Conservation (phyloP, 441 rosid species). For the Eutrema salsugineum region DNA sequence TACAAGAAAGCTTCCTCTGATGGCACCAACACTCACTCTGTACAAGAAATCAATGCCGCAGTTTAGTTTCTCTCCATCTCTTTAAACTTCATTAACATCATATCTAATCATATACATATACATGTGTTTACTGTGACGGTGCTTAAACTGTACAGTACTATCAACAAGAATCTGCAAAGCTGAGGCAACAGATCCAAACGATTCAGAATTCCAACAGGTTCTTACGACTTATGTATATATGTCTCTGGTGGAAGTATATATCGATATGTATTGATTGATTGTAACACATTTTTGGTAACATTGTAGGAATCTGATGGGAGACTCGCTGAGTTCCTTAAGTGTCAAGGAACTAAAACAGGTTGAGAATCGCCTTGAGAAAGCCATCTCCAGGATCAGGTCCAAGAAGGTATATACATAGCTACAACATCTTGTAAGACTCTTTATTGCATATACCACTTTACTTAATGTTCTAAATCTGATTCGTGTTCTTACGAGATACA, state of each 20-base stretch:
- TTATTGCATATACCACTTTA: background rate
- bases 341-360: conserved; percentile 95
- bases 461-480: background rate
- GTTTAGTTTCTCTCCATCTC: conserved; percentile 31
- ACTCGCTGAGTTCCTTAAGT: conserved; percentile 68
- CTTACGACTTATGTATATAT: background rate
- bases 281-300: background rate
- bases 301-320: conserved; percentile 91
- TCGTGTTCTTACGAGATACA: conserved; percentile 35
- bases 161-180: conserved; percentile 95
- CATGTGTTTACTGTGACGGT: background rate
- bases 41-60: conserved; percentile 94
- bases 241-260: background rate
- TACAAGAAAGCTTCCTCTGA: conserved; percentile 94
- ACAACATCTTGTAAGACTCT: background rate
- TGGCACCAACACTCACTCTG: conserved; percentile 48
- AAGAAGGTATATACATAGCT: conserved; percentile 62
- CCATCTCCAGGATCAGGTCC: conserved; percentile 88
- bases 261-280: background rate
- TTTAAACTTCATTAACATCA: background rate
- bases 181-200: conserved; percentile 90
- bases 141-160: conserved; percentile 51
- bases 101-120: background rate
- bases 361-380: conserved; percentile 93
- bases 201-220: conserved; percentile 94